Conservation (phyloP, 148 eudicot species). For the Amaranthus hypochondriacus region DNA sequence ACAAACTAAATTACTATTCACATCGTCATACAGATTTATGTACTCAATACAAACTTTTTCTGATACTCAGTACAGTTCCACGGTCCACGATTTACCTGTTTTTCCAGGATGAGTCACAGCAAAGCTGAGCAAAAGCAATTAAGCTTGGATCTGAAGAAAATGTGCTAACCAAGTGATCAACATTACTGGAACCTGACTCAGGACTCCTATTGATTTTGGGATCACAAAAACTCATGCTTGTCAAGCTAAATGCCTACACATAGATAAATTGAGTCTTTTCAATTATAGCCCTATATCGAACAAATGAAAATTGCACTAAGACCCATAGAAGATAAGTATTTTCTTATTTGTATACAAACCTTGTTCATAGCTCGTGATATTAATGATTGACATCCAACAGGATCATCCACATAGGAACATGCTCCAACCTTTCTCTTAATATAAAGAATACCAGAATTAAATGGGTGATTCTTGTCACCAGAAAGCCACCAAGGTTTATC, state of each 20-base stretch:
- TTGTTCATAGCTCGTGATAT: conserved; percentile 95
- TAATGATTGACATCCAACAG: conserved; percentile 83
- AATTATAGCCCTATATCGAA: not conserved
- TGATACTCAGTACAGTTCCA: too few relatives aligned
- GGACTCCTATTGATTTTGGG: conserved; percentile 30
- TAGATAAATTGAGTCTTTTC: conserved; percentile 3
- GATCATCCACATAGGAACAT: conserved; percentile 97
- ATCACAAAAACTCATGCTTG: conserved; percentile 40
- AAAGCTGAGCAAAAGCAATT: conserved; percentile 92
- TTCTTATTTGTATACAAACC: conserved; percentile 31
- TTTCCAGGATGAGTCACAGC: conserved; percentile 75
- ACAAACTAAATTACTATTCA: too few relatives aligned
- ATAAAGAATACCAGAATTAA: conserved; percentile 83
- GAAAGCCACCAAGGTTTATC: conserved; percentile 94
- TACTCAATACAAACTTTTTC: not conserved
- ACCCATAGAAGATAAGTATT: not conserved
- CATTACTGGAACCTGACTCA: conserved; percentile 45
- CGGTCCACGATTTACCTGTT: conserved; percentile 44
- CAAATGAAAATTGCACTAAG: not conserved
- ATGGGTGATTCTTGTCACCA: conserved; percentile 73
- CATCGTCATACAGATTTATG: not conserved
- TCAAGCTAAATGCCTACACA: conserved; percentile 74
- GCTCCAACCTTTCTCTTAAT: conserved; percentile 94
- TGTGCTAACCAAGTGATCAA: conserved; percentile 90
- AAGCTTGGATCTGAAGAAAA: conserved; percentile 97